A percentile compares a stretch with the other conserved stretches of the same genome.
These are phyloP conservation scores for Blastobotrys attinorum DNA, from an alignment of 805 yeast genomes.

Conservation along the genomic window DNA sequence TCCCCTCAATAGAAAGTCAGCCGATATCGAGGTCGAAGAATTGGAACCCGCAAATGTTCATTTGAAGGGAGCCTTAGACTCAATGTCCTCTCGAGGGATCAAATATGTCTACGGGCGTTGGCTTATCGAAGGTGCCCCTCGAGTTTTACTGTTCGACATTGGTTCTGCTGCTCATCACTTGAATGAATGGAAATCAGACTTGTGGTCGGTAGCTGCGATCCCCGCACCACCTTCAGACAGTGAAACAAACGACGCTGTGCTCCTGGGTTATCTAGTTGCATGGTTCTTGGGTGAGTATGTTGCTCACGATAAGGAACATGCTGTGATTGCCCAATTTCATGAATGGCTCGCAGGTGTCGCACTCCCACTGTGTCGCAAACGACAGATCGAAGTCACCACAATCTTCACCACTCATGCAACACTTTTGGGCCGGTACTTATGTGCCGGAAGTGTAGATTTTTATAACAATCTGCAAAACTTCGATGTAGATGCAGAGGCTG, in stretches of 20 bases:
- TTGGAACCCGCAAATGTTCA: slow-evolving; percentile 40
- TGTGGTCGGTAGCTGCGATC: slow-evolving; percentile 86
- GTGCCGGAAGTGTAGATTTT: slow-evolving; percentile 95
- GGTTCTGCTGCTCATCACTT: slow-evolving; percentile 60
- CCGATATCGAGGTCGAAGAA: slow-evolving; percentile 72
- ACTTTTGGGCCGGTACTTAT: slow-evolving; percentile 82
- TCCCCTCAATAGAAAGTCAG: slow-evolving; percentile 66
- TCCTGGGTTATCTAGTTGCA: slow-evolving; percentile 87
- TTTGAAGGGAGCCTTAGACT: slow-evolving; percentile 55
- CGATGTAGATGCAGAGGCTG: slow-evolving; percentile 97
- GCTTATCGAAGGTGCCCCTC: slow-evolving; percentile 96
- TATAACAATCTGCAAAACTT: slow-evolving; percentile 82
- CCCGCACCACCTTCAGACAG: slow-evolving; percentile 86
- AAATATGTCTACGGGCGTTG: slow-evolving; percentile 84
- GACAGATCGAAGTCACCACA: slow-evolving; percentile 88
- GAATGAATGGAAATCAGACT: slow-evolving; percentile 90
- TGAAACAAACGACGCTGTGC: slow-evolving; percentile 87
- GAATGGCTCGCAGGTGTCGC: slow-evolving; percentile 99
- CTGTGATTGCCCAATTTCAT: slow-evolving; percentile 90
- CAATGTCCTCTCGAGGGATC: slow-evolving; percentile 79
- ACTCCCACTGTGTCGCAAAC: slow-evolving; percentile 81
- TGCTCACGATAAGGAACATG: slow-evolving; percentile 74
- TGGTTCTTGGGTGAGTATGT: slow-evolving; percentile 96
- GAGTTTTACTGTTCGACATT: slow-evolving; percentile 82
- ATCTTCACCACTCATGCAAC: slow-evolving; percentile 98